A percentile compares a stretch with the other conserved stretches of the same genome.
phyloP scores from a whole-genome alignment of 2,329 filamentous ascomycete genomes.

The Neonectria ditissima region DNA sequence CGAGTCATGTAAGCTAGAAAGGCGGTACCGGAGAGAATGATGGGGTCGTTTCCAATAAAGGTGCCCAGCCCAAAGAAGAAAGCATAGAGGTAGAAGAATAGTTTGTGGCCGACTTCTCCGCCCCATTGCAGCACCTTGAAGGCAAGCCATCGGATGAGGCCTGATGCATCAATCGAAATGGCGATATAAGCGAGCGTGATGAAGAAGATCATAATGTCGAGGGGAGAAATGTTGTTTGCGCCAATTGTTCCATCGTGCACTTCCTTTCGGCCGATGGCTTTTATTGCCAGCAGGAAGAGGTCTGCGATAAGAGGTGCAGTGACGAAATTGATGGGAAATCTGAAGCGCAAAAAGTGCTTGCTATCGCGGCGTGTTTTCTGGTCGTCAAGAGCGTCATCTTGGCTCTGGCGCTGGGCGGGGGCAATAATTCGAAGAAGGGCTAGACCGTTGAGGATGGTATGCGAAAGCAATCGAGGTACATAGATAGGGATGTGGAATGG shows the following conservation, averaged over 20 bases:
- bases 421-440: slow-evolving; percentile 63
- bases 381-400: slow-evolving; percentile 37
- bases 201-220: slow-evolving; percentile 82
- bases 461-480: slow-evolving; percentile 63
- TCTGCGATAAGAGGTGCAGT: slow-evolving; percentile 78
- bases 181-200: slow-evolving; percentile 80
- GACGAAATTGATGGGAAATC: slow-evolving; percentile 76
- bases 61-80: slow-evolving; percentile 77
- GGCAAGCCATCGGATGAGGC: slow-evolving; percentile 76
- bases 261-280: slow-evolving; percentile 74
- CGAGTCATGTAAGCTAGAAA: slow-evolving; percentile 83
- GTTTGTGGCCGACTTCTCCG: slow-evolving; percentile 72
- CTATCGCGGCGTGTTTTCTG: slow-evolving; percentile 36
- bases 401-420: slow-evolving; percentile 46
- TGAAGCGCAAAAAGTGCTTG: slow-evolving; percentile 60
- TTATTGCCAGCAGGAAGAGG: slow-evolving; percentile 76
- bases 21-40: slow-evolving; percentile 80
- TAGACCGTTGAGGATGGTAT: slow-evolving; percentile 55
- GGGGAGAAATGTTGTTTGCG: slow-evolving; percentile 72
- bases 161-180: slow-evolving; percentile 81
- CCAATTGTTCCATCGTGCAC: slow-evolving; percentile 77
- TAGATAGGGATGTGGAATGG: slow-evolving; percentile 74
- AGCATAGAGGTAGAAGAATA: slow-evolving; percentile 79
- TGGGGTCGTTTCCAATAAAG: slow-evolving; percentile 81
- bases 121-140: slow-evolving; percentile 77